phyloP scores from a whole-genome alignment of 108 stramenopile species.

The Chaetoceros tenuissimus region DNA sequence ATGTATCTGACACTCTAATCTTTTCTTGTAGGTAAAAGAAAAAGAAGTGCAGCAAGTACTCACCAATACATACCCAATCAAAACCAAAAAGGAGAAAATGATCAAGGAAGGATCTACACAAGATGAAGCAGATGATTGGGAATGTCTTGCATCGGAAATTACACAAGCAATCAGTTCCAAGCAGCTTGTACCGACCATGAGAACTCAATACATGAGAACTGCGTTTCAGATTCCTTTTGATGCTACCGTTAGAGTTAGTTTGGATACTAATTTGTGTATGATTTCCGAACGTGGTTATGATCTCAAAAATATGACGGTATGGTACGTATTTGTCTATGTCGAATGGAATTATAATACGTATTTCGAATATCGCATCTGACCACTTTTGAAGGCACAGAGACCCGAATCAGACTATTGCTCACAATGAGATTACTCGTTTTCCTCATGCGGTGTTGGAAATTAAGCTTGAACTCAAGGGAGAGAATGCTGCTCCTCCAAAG shows the following conservation, averaged over 20 bases:
- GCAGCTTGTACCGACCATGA: constrained; percentile 91
- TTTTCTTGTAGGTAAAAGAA: constrained; percentile 48
- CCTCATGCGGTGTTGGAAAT: constrained; percentile 96
- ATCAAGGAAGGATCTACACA: constrained; percentile 71
- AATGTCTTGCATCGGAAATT: constrained; percentile 78
- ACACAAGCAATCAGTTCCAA: constrained; percentile 83
- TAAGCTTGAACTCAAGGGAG: constrained; percentile 90
- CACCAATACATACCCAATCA: constrained; percentile 79
- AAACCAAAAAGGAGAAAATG: constrained; percentile 69
- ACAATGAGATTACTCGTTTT: constrained; percentile 88
- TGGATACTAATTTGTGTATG: constrained; percentile 96
- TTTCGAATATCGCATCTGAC: too few relatives aligned
- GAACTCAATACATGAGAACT: constrained; percentile 95
- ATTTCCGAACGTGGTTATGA: constrained; percentile 93
- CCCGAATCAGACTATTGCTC: constrained; percentile 55
- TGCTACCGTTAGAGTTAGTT: constrained; percentile 89
- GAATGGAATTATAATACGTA: too few relatives aligned
- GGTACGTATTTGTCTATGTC: too few relatives aligned
- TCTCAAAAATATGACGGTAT: constrained; percentile 73
- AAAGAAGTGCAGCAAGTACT: constrained; percentile 73
- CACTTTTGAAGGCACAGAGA: too few relatives aligned
- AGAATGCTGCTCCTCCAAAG: constrained; percentile 66
- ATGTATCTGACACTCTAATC: not conserved
- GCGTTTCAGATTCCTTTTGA: constrained; percentile 97
- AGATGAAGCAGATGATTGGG: constrained; percentile 86